Evolutionary conservation across 2,329 filamentous ascomycete genomes (phyloP).

Genomic region (Emmonsiellopsis sp.): DNA sequence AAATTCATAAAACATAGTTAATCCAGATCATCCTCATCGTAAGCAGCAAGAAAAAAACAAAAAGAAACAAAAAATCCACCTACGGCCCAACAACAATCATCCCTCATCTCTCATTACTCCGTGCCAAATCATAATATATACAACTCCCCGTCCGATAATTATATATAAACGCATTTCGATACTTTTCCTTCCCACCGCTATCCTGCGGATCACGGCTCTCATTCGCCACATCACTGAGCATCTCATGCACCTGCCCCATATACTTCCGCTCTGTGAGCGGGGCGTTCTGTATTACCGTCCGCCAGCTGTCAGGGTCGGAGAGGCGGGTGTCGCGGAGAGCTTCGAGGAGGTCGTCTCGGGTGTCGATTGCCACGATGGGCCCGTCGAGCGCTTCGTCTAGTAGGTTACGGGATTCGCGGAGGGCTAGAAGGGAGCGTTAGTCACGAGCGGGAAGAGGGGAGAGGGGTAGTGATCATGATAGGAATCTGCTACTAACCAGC

Average conservation of each 20-base stretch:
- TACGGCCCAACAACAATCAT: conserved; percentile 4
- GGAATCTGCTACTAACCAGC: conserved; percentile 47
- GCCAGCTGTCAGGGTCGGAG: conserved; percentile 76
- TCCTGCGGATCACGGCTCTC: conserved; percentile 26
- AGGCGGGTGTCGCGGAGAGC: conserved; percentile 65
- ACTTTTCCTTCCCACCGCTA: conserved; percentile 40
- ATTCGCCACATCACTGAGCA: conserved; percentile 56
- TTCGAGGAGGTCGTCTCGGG: conserved; percentile 72
- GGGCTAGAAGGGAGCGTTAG: conserved; percentile 29
- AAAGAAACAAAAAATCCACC: conserved; percentile 10
- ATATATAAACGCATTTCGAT: conserved; percentile 75
- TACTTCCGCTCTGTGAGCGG: conserved; percentile 73
- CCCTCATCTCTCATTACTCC: conserved; percentile 16
- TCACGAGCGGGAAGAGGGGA: conserved; percentile 5
- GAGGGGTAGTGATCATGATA: neutral
- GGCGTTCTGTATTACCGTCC: conserved; percentile 66
- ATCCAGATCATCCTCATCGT: neutral
- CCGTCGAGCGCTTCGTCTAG: conserved; percentile 64
- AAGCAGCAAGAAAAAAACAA: conserved; percentile 4
- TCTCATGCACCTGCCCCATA: conserved; percentile 69
- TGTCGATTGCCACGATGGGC: conserved; percentile 80
- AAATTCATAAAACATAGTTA: neutral
- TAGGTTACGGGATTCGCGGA: conserved; percentile 49
- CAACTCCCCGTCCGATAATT: conserved; percentile 80
- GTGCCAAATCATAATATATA: conserved; percentile 71